Base-by-base conservation (phyloP, 2,329 filamentous ascomycete species). In the Botrytis sinoallii region DNA sequence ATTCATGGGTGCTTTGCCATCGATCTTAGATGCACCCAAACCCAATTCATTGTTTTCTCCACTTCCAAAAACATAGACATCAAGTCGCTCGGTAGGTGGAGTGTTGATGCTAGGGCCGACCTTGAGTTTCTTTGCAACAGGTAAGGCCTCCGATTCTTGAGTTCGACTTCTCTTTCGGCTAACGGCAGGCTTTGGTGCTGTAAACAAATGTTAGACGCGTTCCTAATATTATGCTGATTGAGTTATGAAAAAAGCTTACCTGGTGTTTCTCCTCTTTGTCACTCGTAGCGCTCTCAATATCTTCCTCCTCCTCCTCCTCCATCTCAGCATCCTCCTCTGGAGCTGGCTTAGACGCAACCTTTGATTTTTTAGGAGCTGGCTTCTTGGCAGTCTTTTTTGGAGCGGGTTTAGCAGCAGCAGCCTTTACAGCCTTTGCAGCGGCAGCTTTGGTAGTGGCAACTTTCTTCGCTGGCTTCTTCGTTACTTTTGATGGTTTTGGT, bases 21-120 rank as follows among this genome's bases (percentile, higher is more conserved):
- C 84, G 59, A 87, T 84, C 78, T 89, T 89, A 80, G 89, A 90
- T 75, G 87, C 89, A 65, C 93, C 93, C 29, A 97, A 88, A 55
- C 93, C 93, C 63, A 97, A 90, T 84, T 97, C 93, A 77, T 93
- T 93, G n/a, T 90, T 90, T 75, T 88, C 88, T 55, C 93, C 93
- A 81, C 94, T 92, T 70, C 93, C 93, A 78, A 93, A 95, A 70
- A 95, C 92, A 79, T 91, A 95, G 74, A 96, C 85, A 79, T 95
- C 90, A 74, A 96, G 86, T 8, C 59, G 70, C 29, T 66, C 6
- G 2, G 32, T 38, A 10, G 70, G 70, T 20, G 42, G 70, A 25
- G 60, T 52, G 20, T 71, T 71, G 5, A 71, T 52, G 14, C n/a
- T 32, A 20, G 22, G 32, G 20, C 60, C 70, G 65, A 71, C 3